Base-by-base conservation (phyloP, 176 grass and related monocot species). In the Aechmea fasciata region DNA sequence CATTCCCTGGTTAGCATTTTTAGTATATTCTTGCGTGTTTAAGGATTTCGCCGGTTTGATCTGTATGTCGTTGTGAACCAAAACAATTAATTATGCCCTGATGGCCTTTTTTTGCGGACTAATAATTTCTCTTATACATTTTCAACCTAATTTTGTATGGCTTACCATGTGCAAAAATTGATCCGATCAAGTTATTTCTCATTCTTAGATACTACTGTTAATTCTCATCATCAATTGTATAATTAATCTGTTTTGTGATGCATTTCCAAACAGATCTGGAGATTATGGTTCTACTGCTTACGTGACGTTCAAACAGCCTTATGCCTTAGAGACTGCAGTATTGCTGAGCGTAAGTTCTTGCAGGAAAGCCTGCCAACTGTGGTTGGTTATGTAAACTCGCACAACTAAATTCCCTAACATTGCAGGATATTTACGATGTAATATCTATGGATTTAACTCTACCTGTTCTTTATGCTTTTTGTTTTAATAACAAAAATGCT, bases 291-390 rank as follows among this genome's bases (percentile, higher is more conserved):
- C 94, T 59, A 93, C 87, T 82, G 89, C 89, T 78, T 90, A 93
- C 71, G 94, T 99, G 76, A 93, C 94, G 70, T 99, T 99, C 87
- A 92, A 80, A 79, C 89, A 93, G 63, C 77, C 82, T 13, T 79
- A 90, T 87, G 76, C 94, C 50, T 85, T 99, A 80, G 82, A 99
- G 80, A 99, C 94, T 87, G 94, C 94, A 61, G 94, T 87, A 49
- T 85, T 99, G 63, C 72, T 99, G 5, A 90, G 80, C 85, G 94
- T 93, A 88, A 90, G 86, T 73, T 63, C 19, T 78, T 65, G 10
- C 50, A 64, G 33, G 33, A 41, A 41, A 41, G 33, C 22, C 20
- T 26, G 13, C 7, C 50, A 25, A 11, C 15, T 17, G 12, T 10
- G 50, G 20, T 10, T 61, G 20, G 15, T 61, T 18, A 1, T 61